phyloP scores from a whole-genome alignment of 129 eudicot species.

The Artemisia argyi region DNA sequence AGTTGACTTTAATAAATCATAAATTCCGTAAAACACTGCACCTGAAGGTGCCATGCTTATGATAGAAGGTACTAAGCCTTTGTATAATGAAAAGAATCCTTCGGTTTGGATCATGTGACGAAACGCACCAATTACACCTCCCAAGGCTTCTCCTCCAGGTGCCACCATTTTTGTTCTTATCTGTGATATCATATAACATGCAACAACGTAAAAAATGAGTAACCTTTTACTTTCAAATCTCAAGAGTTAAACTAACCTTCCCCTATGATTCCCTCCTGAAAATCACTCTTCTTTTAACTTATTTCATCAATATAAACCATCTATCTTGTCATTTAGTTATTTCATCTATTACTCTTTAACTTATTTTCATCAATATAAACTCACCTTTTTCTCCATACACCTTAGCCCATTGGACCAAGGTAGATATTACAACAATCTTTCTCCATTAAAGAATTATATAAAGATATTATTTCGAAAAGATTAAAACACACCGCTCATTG shows the following conservation, averaged over 20 bases:
- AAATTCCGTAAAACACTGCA: constrained; percentile 91
- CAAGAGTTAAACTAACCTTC: neutral
- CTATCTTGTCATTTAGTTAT: no score
- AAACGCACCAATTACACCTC: constrained; percentile 82
- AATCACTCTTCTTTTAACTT: no score
- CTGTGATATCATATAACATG: constrained; percentile 34
- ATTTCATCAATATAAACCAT: no score
- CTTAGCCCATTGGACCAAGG: no score
- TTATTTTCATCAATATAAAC: no score
- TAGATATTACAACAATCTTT: no score
- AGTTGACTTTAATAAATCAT: constrained; percentile 80
- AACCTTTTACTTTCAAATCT: neutral
- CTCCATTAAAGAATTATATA: no score
- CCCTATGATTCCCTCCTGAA: neutral
- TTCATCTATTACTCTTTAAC: no score
- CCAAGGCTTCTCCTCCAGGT: constrained; percentile 97
- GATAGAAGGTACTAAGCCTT: constrained; percentile 86
- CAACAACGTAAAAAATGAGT: neutral
- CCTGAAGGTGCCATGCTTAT: constrained; percentile 99
- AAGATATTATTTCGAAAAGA: no score
- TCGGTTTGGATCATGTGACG: constrained; percentile 84
- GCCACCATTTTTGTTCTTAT: constrained; percentile 97
- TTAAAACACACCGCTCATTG: no score
- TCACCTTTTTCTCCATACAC: no score
- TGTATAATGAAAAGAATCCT: constrained; percentile 93